Percentiles rank a stretch among this genome's conserved stretches.
These are phyloP conservation scores for Mallotus nudiflorus DNA, from an alignment of 345 rosid genomes.

Conservation along the genomic window DNA sequence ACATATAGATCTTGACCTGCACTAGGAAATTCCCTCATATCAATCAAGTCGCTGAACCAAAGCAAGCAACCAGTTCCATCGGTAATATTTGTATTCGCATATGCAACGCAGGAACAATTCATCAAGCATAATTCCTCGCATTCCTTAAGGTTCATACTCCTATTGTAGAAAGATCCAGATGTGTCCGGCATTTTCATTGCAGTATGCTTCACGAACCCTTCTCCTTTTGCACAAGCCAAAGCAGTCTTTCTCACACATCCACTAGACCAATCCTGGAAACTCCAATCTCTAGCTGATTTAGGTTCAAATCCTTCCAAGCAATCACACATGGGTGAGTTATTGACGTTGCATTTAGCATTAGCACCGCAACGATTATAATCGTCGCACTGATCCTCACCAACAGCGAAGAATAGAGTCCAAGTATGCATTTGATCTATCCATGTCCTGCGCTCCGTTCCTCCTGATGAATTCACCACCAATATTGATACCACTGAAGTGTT, in stretches of 20 bases:
- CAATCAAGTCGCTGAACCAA: conserved; percentile 26
- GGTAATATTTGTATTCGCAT: conserved; percentile 18
- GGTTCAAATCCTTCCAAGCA: conserved; percentile 31
- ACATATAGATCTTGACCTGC: conserved; percentile 21
- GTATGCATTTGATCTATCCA: conserved; percentile 24
- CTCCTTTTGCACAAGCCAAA: conserved; percentile 10
- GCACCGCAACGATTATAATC: conserved; percentile 10
- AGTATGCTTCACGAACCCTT: conserved; percentile 9
- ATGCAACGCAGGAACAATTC: conserved; percentile 26
- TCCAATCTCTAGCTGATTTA: conserved; percentile 18
- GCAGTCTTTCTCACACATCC: conserved; percentile 15
- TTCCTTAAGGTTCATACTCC: conserved; percentile 10
- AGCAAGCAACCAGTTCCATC: conserved; percentile 28
- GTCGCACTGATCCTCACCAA: conserved; percentile 19
- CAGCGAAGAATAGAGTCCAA: conserved; percentile 10
- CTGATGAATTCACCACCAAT: conserved; percentile 13
- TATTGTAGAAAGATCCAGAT: conserved; percentile 17
- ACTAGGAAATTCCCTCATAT: conserved; percentile 10
- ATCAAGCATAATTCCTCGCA: conserved; percentile 19
- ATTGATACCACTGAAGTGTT: conserved; percentile 19
- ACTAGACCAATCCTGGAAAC: conserved; percentile 15
- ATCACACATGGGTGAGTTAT: neutral
- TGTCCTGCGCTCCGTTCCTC: conserved; percentile 12
- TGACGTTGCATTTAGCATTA: conserved; percentile 22
- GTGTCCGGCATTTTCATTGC: conserved; percentile 25